Conservation (phyloP, 441 rosid species). For the Theobroma grandiflorum region DNA sequence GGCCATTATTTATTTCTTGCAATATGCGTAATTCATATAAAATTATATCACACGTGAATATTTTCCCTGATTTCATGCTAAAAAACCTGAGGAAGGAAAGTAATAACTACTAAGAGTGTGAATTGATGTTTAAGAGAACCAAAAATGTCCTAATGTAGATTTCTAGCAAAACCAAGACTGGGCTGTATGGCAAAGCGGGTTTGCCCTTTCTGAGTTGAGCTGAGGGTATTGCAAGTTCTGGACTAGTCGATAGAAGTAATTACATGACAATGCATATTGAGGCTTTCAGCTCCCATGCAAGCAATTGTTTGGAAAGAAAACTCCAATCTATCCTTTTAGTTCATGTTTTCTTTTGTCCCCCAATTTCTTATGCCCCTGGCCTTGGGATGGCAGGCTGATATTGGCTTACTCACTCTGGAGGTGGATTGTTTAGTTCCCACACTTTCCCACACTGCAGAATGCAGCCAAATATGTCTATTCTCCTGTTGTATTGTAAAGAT, state of each 20-base stretch:
- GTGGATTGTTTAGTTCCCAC: not conserved
- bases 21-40: not conserved
- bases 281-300: not conserved
- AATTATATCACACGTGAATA: not conserved
- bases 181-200: not conserved
- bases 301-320: not conserved
- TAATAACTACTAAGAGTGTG: too few relatives aligned
- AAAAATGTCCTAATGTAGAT: not conserved
- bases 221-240: not conserved
- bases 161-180: not conserved
- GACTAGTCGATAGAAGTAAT: not conserved
- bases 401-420: slow-evolving; percentile 1
- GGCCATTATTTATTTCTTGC: too few relatives aligned
- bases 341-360: not conserved
- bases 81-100: too few relatives aligned
- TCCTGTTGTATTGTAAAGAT: not conserved
- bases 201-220: not conserved
- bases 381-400: not conserved
- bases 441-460: slow-evolving; percentile 5
- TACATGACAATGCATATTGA: not conserved
- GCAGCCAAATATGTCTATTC: not conserved
- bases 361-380: not conserved
- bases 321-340: not conserved
- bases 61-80: too few relatives aligned
- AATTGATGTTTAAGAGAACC: too few relatives aligned